These are phyloP conservation scores for Grosmannia penicillata DNA, from an alignment of 2,329 filamentous ascomycete species.

Conservation along the genomic window DNA sequence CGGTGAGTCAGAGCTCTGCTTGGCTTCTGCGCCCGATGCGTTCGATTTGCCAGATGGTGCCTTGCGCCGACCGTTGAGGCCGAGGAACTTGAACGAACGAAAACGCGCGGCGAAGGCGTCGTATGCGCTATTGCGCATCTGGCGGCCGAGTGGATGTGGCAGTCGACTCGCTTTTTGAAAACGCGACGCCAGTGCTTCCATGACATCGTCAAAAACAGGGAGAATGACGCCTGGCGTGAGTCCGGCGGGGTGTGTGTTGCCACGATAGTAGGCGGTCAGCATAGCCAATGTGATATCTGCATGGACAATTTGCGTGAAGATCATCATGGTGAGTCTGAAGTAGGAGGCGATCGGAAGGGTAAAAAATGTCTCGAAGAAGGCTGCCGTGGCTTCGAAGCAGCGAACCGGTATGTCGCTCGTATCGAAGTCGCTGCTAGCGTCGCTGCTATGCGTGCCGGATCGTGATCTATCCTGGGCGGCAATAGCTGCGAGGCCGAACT, in stretches of 20 bases:
- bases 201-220: constrained; percentile 8
- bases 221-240: constrained; percentile 6
- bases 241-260: constrained; percentile 4
- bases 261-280: constrained; percentile 10
- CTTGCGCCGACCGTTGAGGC: constrained; percentile 5
- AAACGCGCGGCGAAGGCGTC: constrained; percentile 10
- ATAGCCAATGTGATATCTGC: constrained; percentile 11
- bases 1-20: neutral
- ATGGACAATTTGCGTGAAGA: constrained; percentile 10
- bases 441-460: neutral
- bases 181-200: constrained; percentile 9
- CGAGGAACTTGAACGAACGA: constrained; percentile 10
- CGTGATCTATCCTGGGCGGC: neutral
- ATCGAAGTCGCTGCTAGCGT: neutral
- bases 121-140: constrained; percentile 7
- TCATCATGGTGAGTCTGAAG: constrained; percentile 7
- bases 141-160: constrained; percentile 8
- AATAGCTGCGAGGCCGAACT: constrained; percentile 7
- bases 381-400: constrained; percentile 7
- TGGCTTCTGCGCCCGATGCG: neutral
- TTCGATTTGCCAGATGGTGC: no score
- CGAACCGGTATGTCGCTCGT: constrained; percentile 3
- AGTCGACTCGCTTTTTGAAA: constrained; percentile 5
- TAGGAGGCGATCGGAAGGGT: constrained; percentile 7
- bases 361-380: constrained; percentile 10